phyloP scores from a whole-genome alignment of 805 yeast genomes.

The Candida lessepsii region DNA sequence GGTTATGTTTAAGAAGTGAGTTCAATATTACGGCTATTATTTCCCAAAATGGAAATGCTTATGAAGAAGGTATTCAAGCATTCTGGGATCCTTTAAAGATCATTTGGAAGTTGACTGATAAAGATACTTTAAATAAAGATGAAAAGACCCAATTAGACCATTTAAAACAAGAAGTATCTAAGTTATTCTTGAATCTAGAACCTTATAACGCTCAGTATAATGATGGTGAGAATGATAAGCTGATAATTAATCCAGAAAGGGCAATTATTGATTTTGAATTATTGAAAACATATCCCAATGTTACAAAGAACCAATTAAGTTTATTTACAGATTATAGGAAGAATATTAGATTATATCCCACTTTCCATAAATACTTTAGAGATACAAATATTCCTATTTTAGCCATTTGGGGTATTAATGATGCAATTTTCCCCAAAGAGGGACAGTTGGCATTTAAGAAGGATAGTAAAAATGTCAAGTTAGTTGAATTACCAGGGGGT shows the following conservation, averaged over 20 bases:
- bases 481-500: conserved; percentile 32
- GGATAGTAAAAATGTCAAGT: conserved; percentile 27
- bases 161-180: conserved; percentile 14
- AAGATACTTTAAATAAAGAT: conserved; percentile 5
- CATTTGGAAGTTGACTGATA: conserved; percentile 29
- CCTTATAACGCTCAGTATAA: conserved; percentile 27
- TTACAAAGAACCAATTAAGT: conserved; percentile 27
- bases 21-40: conserved; percentile 29
- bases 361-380: conserved; percentile 34
- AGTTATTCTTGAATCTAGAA: conserved; percentile 11
- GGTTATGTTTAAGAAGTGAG: conserved; percentile 36
- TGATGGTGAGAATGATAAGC: conserved; percentile 25
- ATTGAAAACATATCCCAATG: conserved; percentile 22
- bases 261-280: conserved; percentile 28
- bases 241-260: conserved; percentile 30
- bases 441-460: conserved; percentile 40
- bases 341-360: conserved; percentile 35
- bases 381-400: conserved; percentile 32
- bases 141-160: conserved; percentile 14
- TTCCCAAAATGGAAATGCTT: conserved; percentile 46
- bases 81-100: conserved; percentile 38
- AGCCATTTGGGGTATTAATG: conserved; percentile 43
- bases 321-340: conserved; percentile 35
- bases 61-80: conserved; percentile 39
- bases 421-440: conserved; percentile 28